Evolutionary conservation across 148 eudicot genomes (phyloP).

Genomic region (Vaccinium corymbosum): DNA sequence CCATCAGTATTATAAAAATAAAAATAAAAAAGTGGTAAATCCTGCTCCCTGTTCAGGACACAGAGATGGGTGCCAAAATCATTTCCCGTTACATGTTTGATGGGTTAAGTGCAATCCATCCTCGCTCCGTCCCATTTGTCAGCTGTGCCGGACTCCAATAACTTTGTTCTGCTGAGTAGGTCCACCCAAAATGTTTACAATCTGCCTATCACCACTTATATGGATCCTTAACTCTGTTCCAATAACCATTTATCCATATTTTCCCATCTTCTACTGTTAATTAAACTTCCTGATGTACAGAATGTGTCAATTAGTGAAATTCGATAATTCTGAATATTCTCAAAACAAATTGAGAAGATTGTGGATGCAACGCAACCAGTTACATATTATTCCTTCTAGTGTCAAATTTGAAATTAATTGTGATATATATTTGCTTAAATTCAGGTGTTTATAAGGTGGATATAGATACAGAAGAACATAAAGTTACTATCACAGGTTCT

Average conservation of each 20-base stretch:
- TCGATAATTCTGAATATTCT: neutral
- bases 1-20: neutral
- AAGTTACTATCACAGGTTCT: conserved; percentile 46
- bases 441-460: conserved; percentile 58
- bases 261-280: neutral
- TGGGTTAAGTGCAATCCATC: neutral
- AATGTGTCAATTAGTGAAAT: neutral
- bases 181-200: too few species aligned
- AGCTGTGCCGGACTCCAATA: neutral
- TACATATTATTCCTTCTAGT: neutral
- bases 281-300: neutral
- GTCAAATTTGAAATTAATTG: neutral
- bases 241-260: too few species aligned
- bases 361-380: neutral
- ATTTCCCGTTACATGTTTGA: neutral
- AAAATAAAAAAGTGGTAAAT: neutral
- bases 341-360: neutral
- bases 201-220: neutral
- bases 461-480: conserved; percentile 51
- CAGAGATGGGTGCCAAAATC: neutral
- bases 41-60: neutral
- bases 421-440: neutral
- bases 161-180: too few species aligned
- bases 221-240: neutral
- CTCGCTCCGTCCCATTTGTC: neutral